phyloP scores from a whole-genome alignment of 192 early-diverging fungal genomes.

The Coemansia sp. region DNA sequence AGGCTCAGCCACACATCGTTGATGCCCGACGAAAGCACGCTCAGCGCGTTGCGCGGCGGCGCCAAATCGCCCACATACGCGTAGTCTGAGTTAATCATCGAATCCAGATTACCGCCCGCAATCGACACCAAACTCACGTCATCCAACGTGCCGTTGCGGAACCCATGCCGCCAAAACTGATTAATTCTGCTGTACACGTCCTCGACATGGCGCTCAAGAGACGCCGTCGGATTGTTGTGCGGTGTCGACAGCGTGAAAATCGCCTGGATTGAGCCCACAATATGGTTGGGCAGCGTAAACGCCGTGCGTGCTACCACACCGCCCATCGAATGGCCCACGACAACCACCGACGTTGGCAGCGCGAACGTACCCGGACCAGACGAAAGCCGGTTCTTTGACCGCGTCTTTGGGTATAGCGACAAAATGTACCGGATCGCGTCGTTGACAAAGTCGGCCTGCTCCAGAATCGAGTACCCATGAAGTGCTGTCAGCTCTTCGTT shows the following conservation, averaged over 20 bases:
- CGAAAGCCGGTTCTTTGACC: constrained; percentile 19
- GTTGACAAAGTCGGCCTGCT: constrained; percentile 86
- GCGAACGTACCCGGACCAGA: constrained; percentile 34
- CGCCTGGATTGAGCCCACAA: constrained; percentile 69
- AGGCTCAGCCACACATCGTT: constrained; percentile 84
- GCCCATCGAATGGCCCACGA: constrained; percentile 95
- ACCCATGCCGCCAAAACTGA: constrained; percentile 65
- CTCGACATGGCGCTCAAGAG: constrained; percentile 61
- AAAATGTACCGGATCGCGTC: constrained; percentile 76
- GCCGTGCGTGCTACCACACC: constrained; percentile 88
- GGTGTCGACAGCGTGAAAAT: constrained; percentile 90
- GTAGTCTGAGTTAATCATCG: constrained; percentile 78
- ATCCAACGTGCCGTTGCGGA: constrained; percentile 39
- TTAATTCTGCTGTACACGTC: constrained; percentile 68
- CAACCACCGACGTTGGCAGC: constrained; percentile 71
- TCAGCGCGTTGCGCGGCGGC: constrained; percentile 68
- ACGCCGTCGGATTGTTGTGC: constrained; percentile 75
- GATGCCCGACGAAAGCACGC: constrained; percentile 73
- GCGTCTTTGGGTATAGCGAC: constrained; percentile 62
- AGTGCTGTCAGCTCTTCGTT: constrained; percentile 93
- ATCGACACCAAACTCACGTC: constrained; percentile 82
- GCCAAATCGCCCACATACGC: constrained; percentile 67
- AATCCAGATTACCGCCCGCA: constrained; percentile 86
- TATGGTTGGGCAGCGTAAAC: constrained; percentile 69
- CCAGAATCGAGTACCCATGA: constrained; percentile 73